Base-by-base conservation (phyloP, 2,329 filamentous ascomycete genomes). In the Acarospora socialis region DNA sequence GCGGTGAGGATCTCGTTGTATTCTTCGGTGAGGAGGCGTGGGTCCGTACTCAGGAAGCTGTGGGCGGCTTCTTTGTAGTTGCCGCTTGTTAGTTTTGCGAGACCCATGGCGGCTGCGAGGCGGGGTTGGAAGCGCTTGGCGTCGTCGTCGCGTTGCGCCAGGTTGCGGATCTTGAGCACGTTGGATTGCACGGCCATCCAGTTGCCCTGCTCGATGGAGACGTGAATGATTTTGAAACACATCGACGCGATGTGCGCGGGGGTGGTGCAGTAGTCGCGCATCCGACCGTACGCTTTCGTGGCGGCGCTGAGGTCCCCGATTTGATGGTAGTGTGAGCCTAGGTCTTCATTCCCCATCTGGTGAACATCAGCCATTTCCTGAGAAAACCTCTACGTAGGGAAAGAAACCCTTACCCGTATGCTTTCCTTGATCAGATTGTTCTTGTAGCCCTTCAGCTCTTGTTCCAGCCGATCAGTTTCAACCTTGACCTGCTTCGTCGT, bases 361-460 rank as follows among this genome's bases (percentile, higher is more conserved):
- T 25, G 19, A n/a, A 16, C 2, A 15, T 35, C 21, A 21, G 30
- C 32, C 14, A 25, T 16, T 21, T 29, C 20, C 20, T 33, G 15
- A 43, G 28, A 12, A 19, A 17, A 28, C 12, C 9, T 14, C 21
- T 30, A 15, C 18, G 9, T 25, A 18, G 28, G 28, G 5, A 7
- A 34, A 10, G 7, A 3, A 19, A 31, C 8, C 4, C 21, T 26
- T 64, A 92, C 84, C 44, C 86, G 62, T 47, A 95, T 93, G 59
- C 84, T 94, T 59, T 98, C 90, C 53, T 94, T 93, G 46, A 98
- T 84, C 25, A 95, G 60, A 47, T 95, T 98, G 51, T 94, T 93
- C 58, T 90, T 93, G 56, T 95, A 95, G 1, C 77, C 78, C 54
- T 84, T 86, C 13, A 98, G 64, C 54, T 95, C 83, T 10, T 69